These are phyloP conservation scores for Picea glauca DNA, from an alignment of 75 land plant species.

Conservation along the genomic window DNA sequence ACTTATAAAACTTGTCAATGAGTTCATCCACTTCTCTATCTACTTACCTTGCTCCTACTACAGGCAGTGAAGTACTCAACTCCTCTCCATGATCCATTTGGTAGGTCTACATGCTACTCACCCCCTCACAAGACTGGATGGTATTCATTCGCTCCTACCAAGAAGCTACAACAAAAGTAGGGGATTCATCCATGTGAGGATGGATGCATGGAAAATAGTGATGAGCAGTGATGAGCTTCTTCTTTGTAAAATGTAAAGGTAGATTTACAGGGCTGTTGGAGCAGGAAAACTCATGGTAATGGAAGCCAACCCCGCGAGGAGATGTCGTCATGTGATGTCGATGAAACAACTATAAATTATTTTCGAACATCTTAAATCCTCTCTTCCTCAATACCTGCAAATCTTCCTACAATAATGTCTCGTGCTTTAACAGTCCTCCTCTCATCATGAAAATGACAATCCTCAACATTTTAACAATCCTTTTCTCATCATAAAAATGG, in stretches of 20 bases:
- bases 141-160: neutral
- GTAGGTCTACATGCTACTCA: neutral
- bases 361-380: too few relatives aligned
- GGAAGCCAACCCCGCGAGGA: too few relatives aligned
- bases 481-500: too few relatives aligned
- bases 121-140: neutral
- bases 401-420: too few relatives aligned
- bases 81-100: neutral
- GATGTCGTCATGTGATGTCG: too few relatives aligned
- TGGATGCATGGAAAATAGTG: neutral
- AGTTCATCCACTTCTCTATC: neutral
- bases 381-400: too few relatives aligned
- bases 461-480: too few relatives aligned
- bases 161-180: neutral
- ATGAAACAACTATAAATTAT: too few relatives aligned
- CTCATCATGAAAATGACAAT: too few relatives aligned
- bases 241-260: too few relatives aligned
- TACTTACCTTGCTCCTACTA: neutral
- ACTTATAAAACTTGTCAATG: neutral
- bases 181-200: neutral
- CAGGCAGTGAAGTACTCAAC: neutral
- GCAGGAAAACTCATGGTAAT: conserved; percentile 1
- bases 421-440: too few relatives aligned
- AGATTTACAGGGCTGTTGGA: neutral
- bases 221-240: neutral